Evolutionary conservation across 495 filamentous ascomycete species (phyloP).

Genomic region (Letharia columbiana): DNA sequence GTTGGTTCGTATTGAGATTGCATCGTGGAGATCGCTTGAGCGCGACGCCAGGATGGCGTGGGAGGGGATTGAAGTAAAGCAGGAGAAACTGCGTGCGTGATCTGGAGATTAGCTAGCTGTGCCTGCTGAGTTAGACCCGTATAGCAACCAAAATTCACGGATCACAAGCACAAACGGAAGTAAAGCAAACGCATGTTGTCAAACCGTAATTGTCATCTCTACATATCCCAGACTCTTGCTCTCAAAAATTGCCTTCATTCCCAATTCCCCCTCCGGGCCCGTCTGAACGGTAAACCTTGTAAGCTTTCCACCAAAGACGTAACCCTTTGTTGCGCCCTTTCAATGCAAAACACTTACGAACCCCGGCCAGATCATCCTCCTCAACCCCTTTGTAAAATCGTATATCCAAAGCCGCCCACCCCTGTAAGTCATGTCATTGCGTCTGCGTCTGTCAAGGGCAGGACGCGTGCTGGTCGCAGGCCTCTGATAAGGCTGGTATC

Average conservation of each 20-base stretch:
- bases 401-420: not conserved
- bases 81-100: not conserved
- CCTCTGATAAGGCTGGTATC: constrained; percentile 27
- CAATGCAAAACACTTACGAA: not conserved
- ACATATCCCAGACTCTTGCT: not conserved
- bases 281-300: not conserved
- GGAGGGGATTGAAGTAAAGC: not conserved
- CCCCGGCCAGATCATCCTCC: not conserved
- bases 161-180: not conserved
- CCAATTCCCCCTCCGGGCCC: not conserved
- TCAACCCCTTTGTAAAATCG: not conserved
- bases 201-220: not conserved
- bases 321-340: not conserved
- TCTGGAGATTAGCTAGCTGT: constrained; percentile 1
- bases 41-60: not conserved
- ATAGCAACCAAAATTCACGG: not conserved
- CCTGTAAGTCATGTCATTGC: constrained; percentile 8
- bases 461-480: constrained; percentile 9
- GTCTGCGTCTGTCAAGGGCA: constrained; percentile 10
- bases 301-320: not conserved
- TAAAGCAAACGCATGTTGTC: constrained; percentile 4
- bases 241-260: not conserved
- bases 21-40: not conserved
- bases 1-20: not conserved
- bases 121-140: not conserved